Evolutionary conservation across 192 early-diverging fungal genomes (phyloP).

Genomic region (Entomortierella beljakovae): DNA sequence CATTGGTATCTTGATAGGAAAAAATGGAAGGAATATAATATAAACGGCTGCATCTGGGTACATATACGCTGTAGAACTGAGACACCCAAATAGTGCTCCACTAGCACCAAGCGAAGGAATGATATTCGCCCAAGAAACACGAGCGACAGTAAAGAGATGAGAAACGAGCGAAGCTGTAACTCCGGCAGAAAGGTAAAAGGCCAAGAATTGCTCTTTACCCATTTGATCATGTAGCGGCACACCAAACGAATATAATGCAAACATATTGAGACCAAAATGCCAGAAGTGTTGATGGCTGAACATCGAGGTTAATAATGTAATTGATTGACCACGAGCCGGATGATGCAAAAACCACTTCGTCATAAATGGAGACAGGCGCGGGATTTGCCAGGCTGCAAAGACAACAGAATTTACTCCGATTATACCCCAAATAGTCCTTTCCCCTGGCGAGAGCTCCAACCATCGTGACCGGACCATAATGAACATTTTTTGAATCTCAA

Average conservation of each 20-base stretch:
- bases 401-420: slow-evolving; percentile 81
- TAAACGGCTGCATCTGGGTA: slow-evolving; percentile 68
- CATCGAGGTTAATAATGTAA: slow-evolving; percentile 82
- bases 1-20: slow-evolving; percentile 64
- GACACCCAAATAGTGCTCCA: slow-evolving; percentile 81
- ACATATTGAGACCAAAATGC: slow-evolving; percentile 87
- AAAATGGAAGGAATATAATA: slow-evolving; percentile 72
- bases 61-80: slow-evolving; percentile 69
- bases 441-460: slow-evolving; percentile 48
- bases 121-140: slow-evolving; percentile 53
- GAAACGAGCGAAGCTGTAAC: slow-evolving; percentile 73
- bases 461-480: slow-evolving; percentile 28
- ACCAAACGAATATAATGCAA: slow-evolving; percentile 80
- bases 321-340: slow-evolving; percentile 70
- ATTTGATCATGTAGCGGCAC: slow-evolving; percentile 59
- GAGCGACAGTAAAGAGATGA: slow-evolving; percentile 66
- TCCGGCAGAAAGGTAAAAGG: slow-evolving; percentile 83
- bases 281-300: slow-evolving; percentile 81
- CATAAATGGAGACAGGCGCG: slow-evolving; percentile 76
- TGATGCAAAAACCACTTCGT: slow-evolving; percentile 81
- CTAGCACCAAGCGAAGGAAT: slow-evolving; percentile 84
- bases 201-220: slow-evolving; percentile 77
- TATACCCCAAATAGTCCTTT: slow-evolving; percentile 59
- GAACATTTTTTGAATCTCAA: slow-evolving; percentile 43
- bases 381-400: slow-evolving; percentile 81